Percentiles rank a stretch among this genome's conserved stretches.
phyloP scores from a whole-genome alignment of 2,329 filamentous ascomycete genomes.

The Fusarium drepaniforme region DNA sequence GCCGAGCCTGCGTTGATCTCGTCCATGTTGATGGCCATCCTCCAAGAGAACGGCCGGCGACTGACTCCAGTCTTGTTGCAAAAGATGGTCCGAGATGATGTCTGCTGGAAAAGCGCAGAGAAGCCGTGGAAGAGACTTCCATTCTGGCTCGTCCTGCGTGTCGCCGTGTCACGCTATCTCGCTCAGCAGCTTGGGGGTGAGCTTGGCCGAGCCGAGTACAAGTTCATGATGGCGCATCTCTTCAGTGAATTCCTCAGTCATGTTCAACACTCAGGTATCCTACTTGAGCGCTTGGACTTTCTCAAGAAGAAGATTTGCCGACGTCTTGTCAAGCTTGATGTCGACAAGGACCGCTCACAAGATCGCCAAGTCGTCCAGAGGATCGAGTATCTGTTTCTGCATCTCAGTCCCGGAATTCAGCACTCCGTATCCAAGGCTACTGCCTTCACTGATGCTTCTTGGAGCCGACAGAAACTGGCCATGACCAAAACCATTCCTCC shows the following conservation, averaged over 20 bases:
- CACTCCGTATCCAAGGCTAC: slow-evolving; percentile 20
- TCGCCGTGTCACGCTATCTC: slow-evolving; percentile 67
- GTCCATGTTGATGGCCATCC: slow-evolving; percentile 69
- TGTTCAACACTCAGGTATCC: slow-evolving; percentile 14
- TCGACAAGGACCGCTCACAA: slow-evolving; percentile 29
- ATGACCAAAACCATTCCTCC: slow-evolving; percentile 37
- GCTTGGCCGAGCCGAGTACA: slow-evolving; percentile 61
- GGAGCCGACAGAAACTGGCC: slow-evolving; percentile 35
- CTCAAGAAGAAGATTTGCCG: slow-evolving; percentile 43
- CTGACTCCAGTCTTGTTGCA: slow-evolving; percentile 55
- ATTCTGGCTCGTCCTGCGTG: slow-evolving; percentile 73
- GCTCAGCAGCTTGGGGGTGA: slow-evolving; percentile 49
- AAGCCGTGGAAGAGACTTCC: slow-evolving; percentile 74
- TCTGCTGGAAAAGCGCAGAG: slow-evolving; percentile 61
- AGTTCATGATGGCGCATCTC: slow-evolving; percentile 64
- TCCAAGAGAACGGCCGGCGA: slow-evolving; percentile 66
- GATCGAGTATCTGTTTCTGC: slow-evolving; percentile 31
- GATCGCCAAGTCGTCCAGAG: slow-evolving; percentile 11
- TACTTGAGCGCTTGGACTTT: slow-evolving; percentile 35
- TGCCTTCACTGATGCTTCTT: slow-evolving; percentile 28
- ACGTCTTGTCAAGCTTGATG: slow-evolving; percentile 42
- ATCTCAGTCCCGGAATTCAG: slow-evolving; percentile 22
- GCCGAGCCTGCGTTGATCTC: slow-evolving; percentile 69
- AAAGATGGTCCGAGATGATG: slow-evolving; percentile 73
- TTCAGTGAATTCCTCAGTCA: slow-evolving; percentile 61